phyloP scores from a whole-genome alignment of 495 filamentous ascomycete species.

The Neurospora tetrasperma region DNA sequence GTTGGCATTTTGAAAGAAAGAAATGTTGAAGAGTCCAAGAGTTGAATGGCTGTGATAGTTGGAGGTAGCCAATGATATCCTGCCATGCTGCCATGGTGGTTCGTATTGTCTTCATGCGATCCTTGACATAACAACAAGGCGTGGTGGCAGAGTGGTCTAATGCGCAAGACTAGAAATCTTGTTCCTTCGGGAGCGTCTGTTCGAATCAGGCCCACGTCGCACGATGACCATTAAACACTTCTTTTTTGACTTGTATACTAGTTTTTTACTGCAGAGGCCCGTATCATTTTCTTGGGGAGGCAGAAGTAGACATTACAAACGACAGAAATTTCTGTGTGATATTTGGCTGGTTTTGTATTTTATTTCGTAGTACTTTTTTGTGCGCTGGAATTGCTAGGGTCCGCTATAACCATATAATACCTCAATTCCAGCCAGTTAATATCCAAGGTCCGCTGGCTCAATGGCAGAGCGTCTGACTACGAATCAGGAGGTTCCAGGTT shows the following conservation, averaged over 20 bases:
- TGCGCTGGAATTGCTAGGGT: no score
- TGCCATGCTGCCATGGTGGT: neutral
- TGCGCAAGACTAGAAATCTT: neutral
- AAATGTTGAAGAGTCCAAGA: neutral
- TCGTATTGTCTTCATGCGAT: neutral
- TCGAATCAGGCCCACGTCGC: conserved; percentile 1
- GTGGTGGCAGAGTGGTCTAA: conserved; percentile 1
- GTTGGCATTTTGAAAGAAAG: neutral
- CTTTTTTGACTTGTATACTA: neutral
- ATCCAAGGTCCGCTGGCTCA: neutral
- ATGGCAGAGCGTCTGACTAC: neutral
- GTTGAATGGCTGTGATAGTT: neutral
- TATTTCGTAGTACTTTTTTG: neutral
- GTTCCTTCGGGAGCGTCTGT: neutral
- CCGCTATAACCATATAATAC: neutral
- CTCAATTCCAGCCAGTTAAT: fast-evolving
- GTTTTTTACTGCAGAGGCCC: neutral
- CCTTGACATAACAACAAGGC: neutral
- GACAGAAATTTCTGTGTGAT: neutral
- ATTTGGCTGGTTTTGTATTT: no score
- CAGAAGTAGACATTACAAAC: neutral
- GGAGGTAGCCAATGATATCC: neutral
- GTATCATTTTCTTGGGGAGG: neutral
- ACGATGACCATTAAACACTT: neutral
- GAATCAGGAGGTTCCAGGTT: neutral